Evolutionary conservation across 805 yeast species (phyloP).

Genomic region (Pichia ethanolica): DNA sequence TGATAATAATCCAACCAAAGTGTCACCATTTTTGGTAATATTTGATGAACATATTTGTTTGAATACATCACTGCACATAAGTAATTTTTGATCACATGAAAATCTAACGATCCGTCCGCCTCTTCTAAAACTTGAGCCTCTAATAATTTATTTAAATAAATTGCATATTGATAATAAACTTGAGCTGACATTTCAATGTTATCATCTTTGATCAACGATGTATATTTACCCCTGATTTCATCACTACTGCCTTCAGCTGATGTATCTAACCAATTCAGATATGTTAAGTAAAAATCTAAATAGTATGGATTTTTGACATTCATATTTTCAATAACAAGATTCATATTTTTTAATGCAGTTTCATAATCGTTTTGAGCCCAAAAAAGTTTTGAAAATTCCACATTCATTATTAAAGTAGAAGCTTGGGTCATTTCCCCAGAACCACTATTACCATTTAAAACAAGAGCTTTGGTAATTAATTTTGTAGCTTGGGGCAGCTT

Average conservation of each 20-base stretch:
- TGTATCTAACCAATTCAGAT: constrained; percentile 81
- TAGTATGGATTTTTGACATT: constrained; percentile 17
- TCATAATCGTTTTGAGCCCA: constrained; percentile 89
- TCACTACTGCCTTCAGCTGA: constrained; percentile 78
- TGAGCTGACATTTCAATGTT: constrained; percentile 44
- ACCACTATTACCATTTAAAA: constrained; percentile 26
- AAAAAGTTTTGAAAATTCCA: constrained; percentile 72
- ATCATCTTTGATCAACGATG: constrained; percentile 38
- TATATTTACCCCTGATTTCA: constrained; percentile 64
- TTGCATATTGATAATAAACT: constrained; percentile 73
- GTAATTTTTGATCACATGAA: constrained; percentile 47
- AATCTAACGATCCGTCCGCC: constrained; percentile 45
- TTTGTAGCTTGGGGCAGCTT: constrained; percentile 68
- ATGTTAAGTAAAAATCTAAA: constrained; percentile 53
- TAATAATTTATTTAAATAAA: constrained; percentile 67
- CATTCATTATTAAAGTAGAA: constrained; percentile 34
- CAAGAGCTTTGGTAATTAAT: constrained; percentile 54
- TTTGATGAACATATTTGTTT: constrained; percentile 47
- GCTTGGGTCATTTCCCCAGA: constrained; percentile 6
- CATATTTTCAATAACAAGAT: constrained; percentile 28
- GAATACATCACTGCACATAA: constrained; percentile 55
- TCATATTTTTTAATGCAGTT: constrained; percentile 66
- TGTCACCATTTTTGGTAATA: constrained; percentile 83
- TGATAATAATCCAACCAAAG: constrained; percentile 80
- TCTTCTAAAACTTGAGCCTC: constrained; percentile 46